Base-by-base conservation (phyloP, 2,329 filamentous ascomycete genomes). In the Fusarium luffae region DNA sequence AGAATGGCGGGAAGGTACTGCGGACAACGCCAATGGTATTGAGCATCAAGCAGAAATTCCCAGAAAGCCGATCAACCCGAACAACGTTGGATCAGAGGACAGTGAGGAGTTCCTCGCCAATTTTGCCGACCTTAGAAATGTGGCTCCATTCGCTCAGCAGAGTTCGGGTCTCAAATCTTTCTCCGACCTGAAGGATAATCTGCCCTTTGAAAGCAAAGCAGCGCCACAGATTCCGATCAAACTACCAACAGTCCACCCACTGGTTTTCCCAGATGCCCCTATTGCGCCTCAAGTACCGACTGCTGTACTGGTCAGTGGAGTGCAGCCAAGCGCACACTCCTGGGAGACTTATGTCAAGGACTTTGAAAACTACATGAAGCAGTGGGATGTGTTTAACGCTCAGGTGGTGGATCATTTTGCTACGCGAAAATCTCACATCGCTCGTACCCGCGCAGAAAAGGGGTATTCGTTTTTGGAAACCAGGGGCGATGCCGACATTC, bases 1-100 rank as follows among this genome's bases (percentile, higher is more conserved):
- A 7, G 87, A 89, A 61, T 90, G 88, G 88, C 81, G 87, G 47
- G 81, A 86, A 4, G 86, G 86, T 5, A 79, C 87, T 58, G 77
- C 81, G 5, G 74, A 77, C 5, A 66, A 64, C 3, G 54, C 71
- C 7, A 76, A 77, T 12, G 69, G 69, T 7, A 69, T 74, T 12
- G 63, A 63, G 12, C 64, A 73, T 18, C 61, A 67, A 23, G 42
- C 59, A 7, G 77, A 73, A 63, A 59, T 55, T 27, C 61, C 60
- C 14, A 65, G 60, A 19, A 68, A 69, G 28, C 73, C 66, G 18
- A 73, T 77, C 52, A 78, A 77, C 34, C 75, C 74, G 32, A 83
- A 83, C 62, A 69, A 77, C 7, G 80, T 79, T 18, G 86, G 86
- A 19, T 88, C 86, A 2, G 86, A 89, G 69, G 86, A 89, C 66